Evolutionary conservation across 1,284 basidiomycete genomes (phyloP).

Genomic region (Pascua sp.): DNA sequence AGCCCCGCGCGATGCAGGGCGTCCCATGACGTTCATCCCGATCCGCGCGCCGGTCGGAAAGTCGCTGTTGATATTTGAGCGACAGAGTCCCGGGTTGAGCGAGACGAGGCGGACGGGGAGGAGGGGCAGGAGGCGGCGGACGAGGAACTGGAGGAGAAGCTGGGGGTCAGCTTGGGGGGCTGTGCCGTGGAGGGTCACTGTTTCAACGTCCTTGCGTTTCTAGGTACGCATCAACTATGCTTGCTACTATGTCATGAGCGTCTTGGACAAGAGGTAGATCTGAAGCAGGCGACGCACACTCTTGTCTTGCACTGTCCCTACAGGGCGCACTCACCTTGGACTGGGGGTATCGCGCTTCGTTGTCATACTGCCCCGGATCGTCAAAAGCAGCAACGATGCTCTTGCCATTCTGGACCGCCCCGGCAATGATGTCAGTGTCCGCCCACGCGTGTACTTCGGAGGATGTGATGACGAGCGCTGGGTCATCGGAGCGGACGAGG

Average conservation of each 20-base stretch:
- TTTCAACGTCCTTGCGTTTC: no score
- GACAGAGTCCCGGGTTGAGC: constrained; percentile 19
- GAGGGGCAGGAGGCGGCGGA: constrained; percentile 12
- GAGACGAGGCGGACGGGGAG: constrained; percentile 13
- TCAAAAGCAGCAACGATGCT: constrained; percentile 11
- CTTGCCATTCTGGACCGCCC: background rate
- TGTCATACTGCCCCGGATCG: constrained; percentile 9
- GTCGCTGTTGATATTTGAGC: constrained; percentile 15
- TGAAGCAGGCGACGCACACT: no score
- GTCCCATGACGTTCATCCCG: no score
- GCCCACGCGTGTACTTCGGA: constrained; percentile 18
- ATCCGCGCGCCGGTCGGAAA: background rate
- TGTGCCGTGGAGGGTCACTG: no score
- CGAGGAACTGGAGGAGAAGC: constrained; percentile 25
- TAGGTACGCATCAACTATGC: no score
- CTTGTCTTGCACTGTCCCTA: background rate
- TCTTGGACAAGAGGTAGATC: no score
- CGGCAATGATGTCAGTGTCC: constrained; percentile 1
- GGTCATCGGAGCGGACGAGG: constrained; percentile 5
- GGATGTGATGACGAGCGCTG: constrained; percentile 12
- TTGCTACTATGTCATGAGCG: no score
- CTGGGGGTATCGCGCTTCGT: constrained; percentile 12
- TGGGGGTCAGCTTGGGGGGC: background rate
- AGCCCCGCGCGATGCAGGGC: background rate
- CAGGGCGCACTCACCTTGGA: constrained; percentile 18